Percentiles rank a stretch among this genome's conserved stretches.
Evolutionary conservation across 1,284 basidiomycete genomes (phyloP).

Genomic region (Cutaneotrichosporon cyanovorans): DNA sequence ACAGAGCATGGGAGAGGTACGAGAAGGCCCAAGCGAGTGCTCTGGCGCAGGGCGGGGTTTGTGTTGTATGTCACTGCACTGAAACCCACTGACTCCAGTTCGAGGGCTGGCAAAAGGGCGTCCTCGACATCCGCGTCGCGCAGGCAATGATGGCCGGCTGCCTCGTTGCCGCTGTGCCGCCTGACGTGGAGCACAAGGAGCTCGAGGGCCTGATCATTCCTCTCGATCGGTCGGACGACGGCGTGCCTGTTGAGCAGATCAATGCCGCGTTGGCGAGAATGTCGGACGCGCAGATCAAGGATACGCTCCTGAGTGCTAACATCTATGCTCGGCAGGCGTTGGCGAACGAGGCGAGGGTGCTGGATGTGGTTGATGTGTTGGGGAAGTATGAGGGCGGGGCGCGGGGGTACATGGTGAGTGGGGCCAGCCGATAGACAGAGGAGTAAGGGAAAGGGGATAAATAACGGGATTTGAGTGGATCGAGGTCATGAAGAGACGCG

Average conservation of each 20-base stretch:
- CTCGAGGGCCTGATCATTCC: conserved; percentile 2
- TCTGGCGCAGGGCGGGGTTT: conserved; percentile 27
- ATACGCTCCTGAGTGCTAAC: background rate
- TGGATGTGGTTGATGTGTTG: background rate
- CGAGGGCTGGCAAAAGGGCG: conserved; percentile 28
- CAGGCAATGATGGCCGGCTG: conserved; percentile 37
- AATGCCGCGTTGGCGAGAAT: background rate
- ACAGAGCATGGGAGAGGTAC: no score
- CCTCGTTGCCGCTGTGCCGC: conserved; percentile 29
- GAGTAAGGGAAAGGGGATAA: no score
- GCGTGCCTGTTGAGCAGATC: background rate
- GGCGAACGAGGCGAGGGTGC: background rate
- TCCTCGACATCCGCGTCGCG: conserved; percentile 25
- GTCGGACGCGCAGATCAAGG: background rate
- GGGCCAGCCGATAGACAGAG: no score
- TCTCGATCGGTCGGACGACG: background rate
- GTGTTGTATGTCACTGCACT: conserved; percentile 21
- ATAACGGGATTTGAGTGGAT: no score
- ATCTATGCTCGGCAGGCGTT: conserved; percentile 6
- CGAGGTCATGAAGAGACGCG: no score
- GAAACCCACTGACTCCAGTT: conserved; percentile 15
- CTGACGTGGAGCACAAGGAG: conserved; percentile 24
- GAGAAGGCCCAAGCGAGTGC: background rate
- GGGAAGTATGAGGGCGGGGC: background rate
- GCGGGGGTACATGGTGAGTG: conserved; percentile 6